Conservation (phyloP, 2,329 filamentous ascomycete genomes). For the Hypoxylon sp. region DNA sequence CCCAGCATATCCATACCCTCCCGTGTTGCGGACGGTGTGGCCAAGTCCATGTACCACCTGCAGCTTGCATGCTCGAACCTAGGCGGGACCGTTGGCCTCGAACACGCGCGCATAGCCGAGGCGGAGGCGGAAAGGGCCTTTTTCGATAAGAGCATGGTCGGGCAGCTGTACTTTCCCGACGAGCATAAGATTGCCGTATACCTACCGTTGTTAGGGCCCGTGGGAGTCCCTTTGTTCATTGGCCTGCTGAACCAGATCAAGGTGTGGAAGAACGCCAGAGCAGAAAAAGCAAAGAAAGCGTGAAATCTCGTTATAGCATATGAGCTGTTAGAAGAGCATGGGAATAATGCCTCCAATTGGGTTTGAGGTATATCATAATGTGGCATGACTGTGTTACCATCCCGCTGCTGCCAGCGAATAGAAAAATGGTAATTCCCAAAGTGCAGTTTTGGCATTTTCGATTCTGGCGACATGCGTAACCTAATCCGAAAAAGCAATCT, state of each 20-base stretch:
- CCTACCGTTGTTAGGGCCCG: slow-evolving; percentile 87
- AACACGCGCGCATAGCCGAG: slow-evolving; percentile 86
- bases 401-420: background rate
- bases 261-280: slow-evolving; percentile 64
- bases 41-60: slow-evolving; percentile 81
- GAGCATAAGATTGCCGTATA: slow-evolving; percentile 99
- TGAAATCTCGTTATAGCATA: slow-evolving; percentile 12
- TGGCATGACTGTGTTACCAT: background rate
- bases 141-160: slow-evolving; percentile 99
- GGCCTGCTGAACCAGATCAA: slow-evolving; percentile 84
- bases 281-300: slow-evolving; percentile 40
- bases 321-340: background rate
- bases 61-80: slow-evolving; percentile 80
- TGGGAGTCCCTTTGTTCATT: slow-evolving; percentile 90
- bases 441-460: background rate
- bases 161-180: slow-evolving; percentile 97
- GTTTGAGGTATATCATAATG: background rate
- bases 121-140: slow-evolving; percentile 92
- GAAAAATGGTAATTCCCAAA: too few species aligned
- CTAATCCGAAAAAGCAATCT: too few species aligned
- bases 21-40: slow-evolving; percentile 86
- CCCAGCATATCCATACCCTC: slow-evolving; percentile 91
- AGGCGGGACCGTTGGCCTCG: slow-evolving; percentile 73
- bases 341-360: background rate
- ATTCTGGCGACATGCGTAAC: too few species aligned